Evolutionary conservation across 768 basidiomycete species (phyloP), one percentile per base, ranked within the genome.

Genomic region (Scleroderma bovista): DNA sequence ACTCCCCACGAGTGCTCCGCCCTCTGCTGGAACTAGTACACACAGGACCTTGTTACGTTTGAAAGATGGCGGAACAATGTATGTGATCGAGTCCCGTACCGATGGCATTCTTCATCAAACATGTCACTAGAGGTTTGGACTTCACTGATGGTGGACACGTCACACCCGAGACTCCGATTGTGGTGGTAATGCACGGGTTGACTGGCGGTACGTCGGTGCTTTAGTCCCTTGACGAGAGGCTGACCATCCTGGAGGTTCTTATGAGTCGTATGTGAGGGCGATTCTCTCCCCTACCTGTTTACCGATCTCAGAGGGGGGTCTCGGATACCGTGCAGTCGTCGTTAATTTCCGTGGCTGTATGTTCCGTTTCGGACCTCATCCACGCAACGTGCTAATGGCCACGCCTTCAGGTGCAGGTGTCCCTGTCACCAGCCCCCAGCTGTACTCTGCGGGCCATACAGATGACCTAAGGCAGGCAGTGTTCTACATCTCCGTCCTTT

Each of bases 271-370:
- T 61, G 88, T 96, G 39, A 76, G 92, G 54, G 83, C 88, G 24
- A 76, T 96, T 41, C 72, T 98, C 3, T 77, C 79, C 44, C 84
- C 81, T 51, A 86, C 84, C 13, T 85, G 85, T 63, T 74, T 75
- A 24, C 77, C 88, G 23, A 75, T 83, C 7, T 75, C 78, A 37
- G 73, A 87, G 58, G 91, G 89, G n/a, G 95, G 94, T 2, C 72
- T 95, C 47, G 93, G 93, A 15, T 95, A 89, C 67, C 78, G 96
- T 50, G 94, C 80, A 5, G 85, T 88, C 12, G 92, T 97, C 9
- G 78, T 94, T 63, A 96, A 95, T 69, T 94, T 88, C 69, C 80
- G 94, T 58, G 93, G 93, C 62, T 95, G 93, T 88, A 60, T 61
- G 86, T 78, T 36, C 49, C 45, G 45, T 44, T 40, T 45, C 23